Base-by-base conservation (phyloP, 1,284 basidiomycete species). In the Caloboletus firmus region DNA sequence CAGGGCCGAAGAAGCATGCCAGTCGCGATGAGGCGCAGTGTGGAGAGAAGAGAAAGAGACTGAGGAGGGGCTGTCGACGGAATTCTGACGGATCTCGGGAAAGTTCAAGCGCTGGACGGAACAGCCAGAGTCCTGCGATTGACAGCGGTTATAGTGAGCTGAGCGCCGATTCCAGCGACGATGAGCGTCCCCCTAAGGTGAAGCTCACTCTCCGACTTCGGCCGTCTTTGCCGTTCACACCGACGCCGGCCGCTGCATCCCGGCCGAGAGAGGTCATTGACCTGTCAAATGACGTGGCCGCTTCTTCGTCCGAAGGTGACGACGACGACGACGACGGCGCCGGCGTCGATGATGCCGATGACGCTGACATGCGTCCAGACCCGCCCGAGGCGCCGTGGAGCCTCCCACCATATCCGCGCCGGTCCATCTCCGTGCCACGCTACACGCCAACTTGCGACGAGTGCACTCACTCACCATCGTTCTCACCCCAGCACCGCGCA, bases 41-140 rank as follows among this genome's bases (percentile, higher is more conserved):
- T 69, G 85, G 86, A n/a, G 76, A 83, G 65, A 89, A 89, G 72
- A 76, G 87, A 56, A 89, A 89, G 69, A 77, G 86, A 41, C 72
- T 81, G 2, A 69, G 79, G 45, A 73, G 84, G 47, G 76, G 78
- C 20, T 81, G 79, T 68, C 74, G 74, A 47, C 57, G 57, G 7
- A 50, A 42, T 55, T 66, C 70, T 5, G 61, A 53, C 8, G 52
- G 20, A 2, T 64, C 56, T 45, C 42, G n/a, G 4, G 51, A 48
- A 32, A 50, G 58, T 20, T 53, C 56, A 30, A 49, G 56, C 40
- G 18, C 20, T 37, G 54, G 50, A 24, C 51, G 64, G 22, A 55
- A 53, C 26, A 59, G 55, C 43, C 40, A 52, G 28, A 69, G 67
- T 51, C 62, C 66, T 43, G 58, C 48, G 13, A 61, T 62, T 46